phyloP scores from a whole-genome alignment of 495 filamentous ascomycete species.

The Tuber melanosporum region DNA sequence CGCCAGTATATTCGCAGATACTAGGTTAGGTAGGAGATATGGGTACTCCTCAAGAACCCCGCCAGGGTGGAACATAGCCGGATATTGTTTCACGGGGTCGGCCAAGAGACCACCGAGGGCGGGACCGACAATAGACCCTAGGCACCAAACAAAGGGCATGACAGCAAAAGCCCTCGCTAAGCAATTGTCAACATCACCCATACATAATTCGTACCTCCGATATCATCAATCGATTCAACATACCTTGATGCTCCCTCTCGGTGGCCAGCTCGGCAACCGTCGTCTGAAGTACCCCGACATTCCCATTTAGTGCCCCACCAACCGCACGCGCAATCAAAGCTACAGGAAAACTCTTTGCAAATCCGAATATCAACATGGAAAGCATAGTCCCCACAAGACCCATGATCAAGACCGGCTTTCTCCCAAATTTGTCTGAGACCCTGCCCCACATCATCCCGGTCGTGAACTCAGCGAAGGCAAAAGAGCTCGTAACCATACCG shows the following conservation, averaged over 20 bases:
- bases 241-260: slow-evolving; percentile 82
- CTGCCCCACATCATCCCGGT: slow-evolving; percentile 87
- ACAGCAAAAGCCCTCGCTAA: slow-evolving; percentile 83
- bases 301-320: slow-evolving; percentile 86
- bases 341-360: slow-evolving; percentile 72
- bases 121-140: slow-evolving; percentile 86
- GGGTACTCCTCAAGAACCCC: slow-evolving; percentile 78
- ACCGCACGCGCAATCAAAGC: slow-evolving; percentile 82
- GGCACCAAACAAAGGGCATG: slow-evolving; percentile 96
- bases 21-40: slow-evolving; percentile 87
- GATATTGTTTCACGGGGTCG: slow-evolving; percentile 74
- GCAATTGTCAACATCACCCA: slow-evolving; percentile 6
- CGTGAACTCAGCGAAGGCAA: slow-evolving; percentile 90
- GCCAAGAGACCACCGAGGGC: slow-evolving; percentile 84
- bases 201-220: background rate
- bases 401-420: slow-evolving; percentile 85
- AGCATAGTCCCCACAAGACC: slow-evolving; percentile 83
- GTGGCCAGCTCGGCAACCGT: slow-evolving; percentile 90
- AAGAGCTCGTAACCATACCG: slow-evolving; percentile 93
- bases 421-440: slow-evolving; percentile 82
- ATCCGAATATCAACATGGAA: slow-evolving; percentile 91
- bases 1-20: slow-evolving; percentile 72
- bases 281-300: slow-evolving; percentile 90
- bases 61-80: slow-evolving; percentile 63
- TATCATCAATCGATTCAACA: slow-evolving; percentile 38